Conservation (phyloP, 1,284 basidiomycete species). For the Thelephora terrestris region DNA sequence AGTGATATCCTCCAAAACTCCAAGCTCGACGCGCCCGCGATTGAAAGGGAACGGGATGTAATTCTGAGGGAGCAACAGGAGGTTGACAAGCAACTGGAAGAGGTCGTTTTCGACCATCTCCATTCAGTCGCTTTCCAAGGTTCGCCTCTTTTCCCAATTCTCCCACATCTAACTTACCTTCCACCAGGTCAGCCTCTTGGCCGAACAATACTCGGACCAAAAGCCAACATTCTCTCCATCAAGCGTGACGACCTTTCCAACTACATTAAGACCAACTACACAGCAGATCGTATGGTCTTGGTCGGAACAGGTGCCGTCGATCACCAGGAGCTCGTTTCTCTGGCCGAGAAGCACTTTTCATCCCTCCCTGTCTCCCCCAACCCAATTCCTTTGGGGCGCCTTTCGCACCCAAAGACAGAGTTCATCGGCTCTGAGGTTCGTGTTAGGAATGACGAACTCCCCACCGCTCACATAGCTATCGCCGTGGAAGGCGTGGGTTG, state of each 20-base stretch:
- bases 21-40: slow-evolving; percentile 81
- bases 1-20: slow-evolving; percentile 98
- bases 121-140: slow-evolving; percentile 96
- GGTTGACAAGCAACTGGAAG: slow-evolving; percentile 97
- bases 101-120: slow-evolving; percentile 98
- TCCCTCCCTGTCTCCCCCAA: slow-evolving; percentile 79
- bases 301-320: slow-evolving; percentile 95
- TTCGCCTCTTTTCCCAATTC: slow-evolving; percentile 25
- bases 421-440: slow-evolving; percentile 97
- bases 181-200: slow-evolving; percentile 81
- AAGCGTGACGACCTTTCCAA: slow-evolving; percentile 80
- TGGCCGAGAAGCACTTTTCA: slow-evolving; percentile 92
- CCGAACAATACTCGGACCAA: slow-evolving; percentile 95
- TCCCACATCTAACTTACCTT: slow-evolving; percentile 8
- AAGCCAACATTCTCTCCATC: slow-evolving; percentile 95
- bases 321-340: slow-evolving; percentile 87
- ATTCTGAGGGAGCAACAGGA: slow-evolving; percentile 98
- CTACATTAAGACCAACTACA: slow-evolving; percentile 99
- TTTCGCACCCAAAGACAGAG: slow-evolving; percentile 63
- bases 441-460: slow-evolving; percentile 85
- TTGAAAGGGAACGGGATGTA: slow-evolving; percentile 95
- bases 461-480: slow-evolving; percentile 90
- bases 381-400: slow-evolving; percentile 83
- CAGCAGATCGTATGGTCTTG: slow-evolving; percentile 97
- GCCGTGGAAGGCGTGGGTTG: slow-evolving; percentile 98